Base-by-base conservation (phyloP, 192 early-diverging fungal genomes). In the Chytriomyces sp. region DNA sequence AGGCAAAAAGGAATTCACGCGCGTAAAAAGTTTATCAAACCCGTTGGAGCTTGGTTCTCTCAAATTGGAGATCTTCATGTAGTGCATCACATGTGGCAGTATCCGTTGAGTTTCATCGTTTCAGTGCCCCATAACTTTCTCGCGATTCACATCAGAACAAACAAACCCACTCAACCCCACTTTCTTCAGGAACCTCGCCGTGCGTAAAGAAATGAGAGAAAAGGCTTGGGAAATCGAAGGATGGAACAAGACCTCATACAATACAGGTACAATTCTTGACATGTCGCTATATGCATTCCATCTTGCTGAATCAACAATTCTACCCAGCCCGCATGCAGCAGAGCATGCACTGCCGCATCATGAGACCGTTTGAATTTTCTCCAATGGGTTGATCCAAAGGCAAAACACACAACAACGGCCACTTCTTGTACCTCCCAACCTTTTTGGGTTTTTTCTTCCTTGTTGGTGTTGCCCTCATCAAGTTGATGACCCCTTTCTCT, bases 41-140 rank as follows among this genome's bases (percentile, higher is more conserved):
- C 95, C 43, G 92, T 98, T 66, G 96, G 96, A 13, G 96, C 95
- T 5, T 98, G 96, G 96, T 98, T 98, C 80, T 92, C 90, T 53
- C 96, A 98, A 84, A 86, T 97, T 35, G 95, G 95, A 24, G 80
- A 87, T 20, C 81, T 98, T 53, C 94, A 96, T 81, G 89, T 89
- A 70, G 96, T 98, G 5, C 95, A 96, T 80, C 96, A 98, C 69
- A 90, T 96, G 86, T 95, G 94, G 94, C 89, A 89, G 79, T 95
- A 98, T 80, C 89, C 93, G 91, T 92, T 82, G 81, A 85, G 80
- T 44, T 69, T 75, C 11, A 13, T 69, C 16, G 11, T 69, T 48
- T 50, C 18, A 7, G 50, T 71, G 13, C n/a, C 24, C 11, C 26
- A 16, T 4, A 28, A 64, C 1, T 35, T 35, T 35, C 35, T 35